phyloP scores from a whole-genome alignment of 345 rosid genomes.

The Erodium maritimum region DNA sequence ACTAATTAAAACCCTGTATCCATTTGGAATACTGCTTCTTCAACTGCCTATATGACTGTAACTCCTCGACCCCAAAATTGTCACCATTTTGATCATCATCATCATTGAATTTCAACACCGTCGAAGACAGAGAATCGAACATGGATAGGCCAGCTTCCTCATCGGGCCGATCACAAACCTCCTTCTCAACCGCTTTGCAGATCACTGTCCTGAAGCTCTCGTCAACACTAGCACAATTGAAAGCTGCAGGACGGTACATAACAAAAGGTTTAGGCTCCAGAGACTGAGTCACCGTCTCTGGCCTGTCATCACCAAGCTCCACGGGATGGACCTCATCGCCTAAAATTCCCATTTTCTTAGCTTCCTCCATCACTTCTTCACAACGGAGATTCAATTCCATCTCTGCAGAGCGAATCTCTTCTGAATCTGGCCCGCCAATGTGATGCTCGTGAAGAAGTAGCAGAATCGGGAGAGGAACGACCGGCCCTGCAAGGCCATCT shows the following conservation, averaged over 20 bases:
- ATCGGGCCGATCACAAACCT: conserved; percentile 4
- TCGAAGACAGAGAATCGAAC: conserved; percentile 42
- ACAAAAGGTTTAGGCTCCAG: conserved; percentile 26
- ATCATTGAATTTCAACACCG: conserved; percentile 29
- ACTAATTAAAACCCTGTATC: conserved; percentile 30
- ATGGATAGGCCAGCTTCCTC: conserved; percentile 20
- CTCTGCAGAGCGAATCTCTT: conserved; percentile 26
- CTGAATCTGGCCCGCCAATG: conserved; percentile 28
- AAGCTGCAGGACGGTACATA: conserved; percentile 26
- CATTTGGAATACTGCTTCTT: conserved; percentile 29
- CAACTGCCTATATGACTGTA: conserved; percentile 15
- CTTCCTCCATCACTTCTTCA: conserved; percentile 40
- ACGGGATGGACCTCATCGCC: conserved; percentile 17
- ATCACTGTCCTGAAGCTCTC: conserved; percentile 24
- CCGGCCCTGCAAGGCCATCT: conserved; percentile 49
- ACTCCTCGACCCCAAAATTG: conserved; percentile 21
- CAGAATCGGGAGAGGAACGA: conserved; percentile 48
- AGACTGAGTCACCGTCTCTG: conserved; percentile 14
- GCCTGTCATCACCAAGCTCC: conserved; percentile 31
- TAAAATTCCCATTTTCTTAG: conserved; percentile 22
- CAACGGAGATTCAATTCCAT: conserved; percentile 22
- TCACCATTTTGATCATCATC: too few species aligned
- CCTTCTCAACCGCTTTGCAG: conserved; percentile 25
- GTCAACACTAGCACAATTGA: conserved; percentile 1
- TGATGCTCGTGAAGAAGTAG: conserved; percentile 30